Percentiles rank a stretch among this genome's conserved stretches.
Conservation (phyloP, 768 basidiomycete species). For the Rhodocollybia butyracea region DNA sequence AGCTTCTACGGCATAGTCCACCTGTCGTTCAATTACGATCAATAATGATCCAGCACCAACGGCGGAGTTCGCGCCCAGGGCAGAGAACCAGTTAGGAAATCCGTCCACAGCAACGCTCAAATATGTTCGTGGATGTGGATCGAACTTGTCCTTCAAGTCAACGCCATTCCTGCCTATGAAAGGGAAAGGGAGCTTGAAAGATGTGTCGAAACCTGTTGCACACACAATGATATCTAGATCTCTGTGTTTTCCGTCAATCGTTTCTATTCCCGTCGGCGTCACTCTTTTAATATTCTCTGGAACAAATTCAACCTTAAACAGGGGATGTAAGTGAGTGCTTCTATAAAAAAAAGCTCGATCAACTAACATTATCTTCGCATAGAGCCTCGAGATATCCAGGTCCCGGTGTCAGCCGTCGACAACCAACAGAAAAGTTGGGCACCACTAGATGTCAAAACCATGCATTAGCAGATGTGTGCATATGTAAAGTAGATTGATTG, state of each 20-base stretch:
- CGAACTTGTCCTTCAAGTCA: constrained; percentile 50
- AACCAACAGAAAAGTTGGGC: constrained; percentile 55
- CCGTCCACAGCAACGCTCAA: constrained; percentile 56
- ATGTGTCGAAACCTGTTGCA: constrained; percentile 46
- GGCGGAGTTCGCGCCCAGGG: constrained; percentile 53
- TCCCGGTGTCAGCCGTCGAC: constrained; percentile 64
- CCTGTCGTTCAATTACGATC: constrained; percentile 50
- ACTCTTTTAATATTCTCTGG: constrained; percentile 47
- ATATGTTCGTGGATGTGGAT: constrained; percentile 55
- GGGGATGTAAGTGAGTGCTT: neutral
- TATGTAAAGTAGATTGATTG: constrained; percentile 12
- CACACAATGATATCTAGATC: constrained; percentile 61
- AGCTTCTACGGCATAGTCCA: constrained; percentile 53
- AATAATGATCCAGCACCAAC: constrained; percentile 57
- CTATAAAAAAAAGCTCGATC: neutral
- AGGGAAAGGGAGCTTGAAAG: neutral
- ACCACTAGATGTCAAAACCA: constrained; percentile 44
- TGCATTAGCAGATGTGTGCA: neutral
- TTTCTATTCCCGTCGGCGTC: constrained; percentile 54
- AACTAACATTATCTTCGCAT: constrained; percentile 54
- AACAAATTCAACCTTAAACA: constrained; percentile 47
- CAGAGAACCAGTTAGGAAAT: constrained; percentile 68
- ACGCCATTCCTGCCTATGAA: constrained; percentile 43
- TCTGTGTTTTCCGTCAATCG: constrained; percentile 47
- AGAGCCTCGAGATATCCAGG: constrained; percentile 67